Conservation (phyloP, 495 filamentous ascomycete genomes). For the Penicillium fimorum region DNA sequence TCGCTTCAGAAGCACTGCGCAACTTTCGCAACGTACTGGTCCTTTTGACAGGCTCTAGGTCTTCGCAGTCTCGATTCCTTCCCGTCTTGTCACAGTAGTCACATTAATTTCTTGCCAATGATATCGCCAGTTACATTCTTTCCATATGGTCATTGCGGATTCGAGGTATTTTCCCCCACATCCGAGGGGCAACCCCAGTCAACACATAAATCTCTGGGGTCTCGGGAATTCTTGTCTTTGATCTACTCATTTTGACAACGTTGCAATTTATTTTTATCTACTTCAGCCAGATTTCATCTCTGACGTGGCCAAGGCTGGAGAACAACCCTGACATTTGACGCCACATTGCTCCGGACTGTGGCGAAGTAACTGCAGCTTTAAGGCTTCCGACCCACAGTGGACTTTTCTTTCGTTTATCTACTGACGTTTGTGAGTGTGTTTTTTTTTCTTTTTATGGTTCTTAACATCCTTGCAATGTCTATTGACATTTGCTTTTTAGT, state of each 20-base stretch:
- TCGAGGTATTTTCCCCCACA: slow-evolving; percentile 19
- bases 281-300: slow-evolving; percentile 10
- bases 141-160: slow-evolving; percentile 21
- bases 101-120: slow-evolving; percentile 29
- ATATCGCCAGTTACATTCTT: slow-evolving; percentile 22
- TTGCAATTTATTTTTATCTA: slow-evolving; percentile 17
- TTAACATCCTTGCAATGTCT: slow-evolving; percentile 11
- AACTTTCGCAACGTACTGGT: slow-evolving; percentile 7
- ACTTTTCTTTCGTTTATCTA: slow-evolving; percentile 28
- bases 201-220: slow-evolving; percentile 30
- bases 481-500: slow-evolving; percentile 16
- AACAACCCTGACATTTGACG: slow-evolving; percentile 16
- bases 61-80: slow-evolving; percentile 18
- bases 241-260: slow-evolving; percentile 16
- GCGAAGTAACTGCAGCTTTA: slow-evolving; percentile 43
- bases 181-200: slow-evolving; percentile 20
- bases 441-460: slow-evolving; percentile 4
- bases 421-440: slow-evolving; percentile 15
- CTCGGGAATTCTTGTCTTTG: neutral
- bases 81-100: slow-evolving; percentile 22
- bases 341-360: slow-evolving; percentile 40
- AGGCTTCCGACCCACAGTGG: slow-evolving; percentile 26
- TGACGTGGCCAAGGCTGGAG: slow-evolving; percentile 30
- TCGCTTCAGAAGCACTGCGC: slow-evolving; percentile 16
- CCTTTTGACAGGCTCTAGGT: slow-evolving; percentile 19